A percentile compares a stretch with the other conserved stretches of the same genome.
These are phyloP conservation scores for Saccharomycopsis sp. DNA, from an alignment of 805 yeast genomes.

Conservation along the genomic window DNA sequence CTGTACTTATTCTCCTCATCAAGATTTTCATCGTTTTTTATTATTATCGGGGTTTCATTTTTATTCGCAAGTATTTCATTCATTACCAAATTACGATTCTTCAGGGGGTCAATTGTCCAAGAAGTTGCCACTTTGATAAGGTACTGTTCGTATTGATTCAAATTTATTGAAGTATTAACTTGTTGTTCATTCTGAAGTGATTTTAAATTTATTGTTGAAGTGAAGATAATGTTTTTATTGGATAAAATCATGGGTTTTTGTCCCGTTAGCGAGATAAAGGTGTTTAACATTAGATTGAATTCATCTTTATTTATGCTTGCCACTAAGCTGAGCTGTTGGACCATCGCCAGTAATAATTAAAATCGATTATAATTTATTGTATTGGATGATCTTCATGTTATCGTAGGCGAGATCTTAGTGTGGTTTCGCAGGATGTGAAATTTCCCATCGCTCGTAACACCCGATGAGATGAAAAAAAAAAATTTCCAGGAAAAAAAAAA, in stretches of 20 bases:
- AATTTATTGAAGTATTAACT: constrained; percentile 12
- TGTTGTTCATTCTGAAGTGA: constrained; percentile 10
- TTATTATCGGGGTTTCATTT: constrained; percentile 1
- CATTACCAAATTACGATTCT: constrained; percentile 16
- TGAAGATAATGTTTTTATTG: constrained; percentile 9
- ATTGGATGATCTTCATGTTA: too few relatives aligned
- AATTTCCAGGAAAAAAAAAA: too few relatives aligned
- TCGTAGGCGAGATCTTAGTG: too few relatives aligned
- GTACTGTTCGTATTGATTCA: constrained; percentile 17
- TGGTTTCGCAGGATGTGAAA: not conserved
- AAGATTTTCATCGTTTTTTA: constrained; percentile 3
- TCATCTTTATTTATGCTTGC: constrained; percentile 6
- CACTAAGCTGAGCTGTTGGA: constrained; percentile 19
- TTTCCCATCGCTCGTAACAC: not conserved
- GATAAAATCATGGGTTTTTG: constrained; percentile 16
- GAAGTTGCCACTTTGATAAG: constrained; percentile 3
- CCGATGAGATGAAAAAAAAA: constrained; percentile 12
- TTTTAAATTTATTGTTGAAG: constrained; percentile 16
- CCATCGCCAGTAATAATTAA: constrained; percentile 11
- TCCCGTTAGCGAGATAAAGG: constrained; percentile 19
- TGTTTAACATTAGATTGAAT: constrained; percentile 16
- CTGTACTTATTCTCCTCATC: constrained; percentile 39
- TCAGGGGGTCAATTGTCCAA: constrained; percentile 15
- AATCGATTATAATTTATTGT: too few relatives aligned
- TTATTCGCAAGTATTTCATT: constrained; percentile 17